These are phyloP conservation scores for Podospora conica DNA, from an alignment of 495 filamentous ascomycete genomes.

Conservation along the genomic window DNA sequence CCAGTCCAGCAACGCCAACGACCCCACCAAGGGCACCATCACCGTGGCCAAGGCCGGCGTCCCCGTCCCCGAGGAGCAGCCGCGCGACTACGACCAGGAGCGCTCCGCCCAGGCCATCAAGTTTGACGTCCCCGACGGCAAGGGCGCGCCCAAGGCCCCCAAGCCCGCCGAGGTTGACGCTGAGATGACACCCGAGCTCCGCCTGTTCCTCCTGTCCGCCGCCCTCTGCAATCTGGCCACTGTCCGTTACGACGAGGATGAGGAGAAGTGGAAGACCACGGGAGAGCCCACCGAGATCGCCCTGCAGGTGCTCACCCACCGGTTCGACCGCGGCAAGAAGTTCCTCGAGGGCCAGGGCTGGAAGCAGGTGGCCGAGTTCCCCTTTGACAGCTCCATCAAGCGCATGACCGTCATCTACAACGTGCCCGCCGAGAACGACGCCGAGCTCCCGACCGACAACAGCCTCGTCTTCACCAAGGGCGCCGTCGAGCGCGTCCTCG, in stretches of 20 bases:
- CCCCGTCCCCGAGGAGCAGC: slow-evolving; percentile 22
- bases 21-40: slow-evolving; percentile 50
- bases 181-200: slow-evolving; percentile 44
- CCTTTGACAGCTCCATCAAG: slow-evolving; percentile 78
- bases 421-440: slow-evolving; percentile 22
- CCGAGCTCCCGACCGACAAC: slow-evolving; percentile 22
- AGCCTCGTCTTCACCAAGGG: slow-evolving; percentile 70
- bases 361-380: slow-evolving; percentile 65
- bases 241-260: slow-evolving; percentile 51
- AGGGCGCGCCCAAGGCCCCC: slow-evolving; percentile 23
- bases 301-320: slow-evolving; percentile 68
- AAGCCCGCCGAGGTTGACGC: slow-evolving; percentile 21
- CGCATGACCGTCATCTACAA: slow-evolving; percentile 75
- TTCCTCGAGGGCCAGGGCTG: slow-evolving; percentile 49
- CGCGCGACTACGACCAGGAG: slow-evolving; percentile 46
- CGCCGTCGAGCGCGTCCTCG: slow-evolving; percentile 72
- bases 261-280: slow-evolving; percentile 61
- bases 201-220: slow-evolving; percentile 61
- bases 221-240: slow-evolving; percentile 74
- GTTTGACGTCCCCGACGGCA: slow-evolving; percentile 47
- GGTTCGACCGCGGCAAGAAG: slow-evolving; percentile 58
- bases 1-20: slow-evolving; percentile 50
- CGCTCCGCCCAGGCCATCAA: slow-evolving; percentile 48
- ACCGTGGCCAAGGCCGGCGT: slow-evolving; percentile 20
- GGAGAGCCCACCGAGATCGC: slow-evolving; percentile 84